Evolutionary conservation across 352 stramenopile species (phyloP).

Genomic region (Saprolegnia parasitica): DNA sequence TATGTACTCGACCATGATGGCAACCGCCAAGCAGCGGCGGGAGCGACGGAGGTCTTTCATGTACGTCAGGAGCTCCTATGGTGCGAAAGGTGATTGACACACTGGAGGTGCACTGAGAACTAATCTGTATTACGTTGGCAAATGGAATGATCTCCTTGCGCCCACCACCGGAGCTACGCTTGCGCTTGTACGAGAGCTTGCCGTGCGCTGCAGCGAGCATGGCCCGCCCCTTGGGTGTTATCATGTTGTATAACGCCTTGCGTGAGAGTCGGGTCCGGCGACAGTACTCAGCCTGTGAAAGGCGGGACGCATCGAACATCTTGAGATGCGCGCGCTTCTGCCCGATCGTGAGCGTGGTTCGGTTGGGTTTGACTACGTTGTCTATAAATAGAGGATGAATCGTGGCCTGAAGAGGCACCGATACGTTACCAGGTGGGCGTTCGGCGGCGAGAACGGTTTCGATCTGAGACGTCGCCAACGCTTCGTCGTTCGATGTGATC

Average conservation of each 20-base stretch:
- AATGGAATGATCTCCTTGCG: neutral
- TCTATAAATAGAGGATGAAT: neutral
- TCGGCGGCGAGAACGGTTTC: neutral
- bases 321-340: neutral
- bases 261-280: neutral
- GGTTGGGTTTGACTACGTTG: neutral
- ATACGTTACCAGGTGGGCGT: neutral
- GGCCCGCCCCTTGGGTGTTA: neutral
- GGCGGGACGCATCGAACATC: neutral
- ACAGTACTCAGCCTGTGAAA: neutral
- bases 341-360: neutral
- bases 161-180: neutral
- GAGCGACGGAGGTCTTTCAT: conserved; percentile 23
- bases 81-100: neutral
- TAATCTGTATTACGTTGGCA: neutral
- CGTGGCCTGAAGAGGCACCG: neutral
- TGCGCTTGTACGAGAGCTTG: neutral
- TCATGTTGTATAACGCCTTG: neutral
- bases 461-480: neutral
- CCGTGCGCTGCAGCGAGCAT: neutral
- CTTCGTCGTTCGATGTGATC: neutral
- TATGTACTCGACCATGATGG: conserved; percentile 13
- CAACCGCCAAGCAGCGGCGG: neutral
- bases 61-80: neutral
- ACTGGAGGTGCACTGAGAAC: neutral